Conservation (phyloP, 73 alveolate genomes). For the Stentor coeruleus region DNA sequence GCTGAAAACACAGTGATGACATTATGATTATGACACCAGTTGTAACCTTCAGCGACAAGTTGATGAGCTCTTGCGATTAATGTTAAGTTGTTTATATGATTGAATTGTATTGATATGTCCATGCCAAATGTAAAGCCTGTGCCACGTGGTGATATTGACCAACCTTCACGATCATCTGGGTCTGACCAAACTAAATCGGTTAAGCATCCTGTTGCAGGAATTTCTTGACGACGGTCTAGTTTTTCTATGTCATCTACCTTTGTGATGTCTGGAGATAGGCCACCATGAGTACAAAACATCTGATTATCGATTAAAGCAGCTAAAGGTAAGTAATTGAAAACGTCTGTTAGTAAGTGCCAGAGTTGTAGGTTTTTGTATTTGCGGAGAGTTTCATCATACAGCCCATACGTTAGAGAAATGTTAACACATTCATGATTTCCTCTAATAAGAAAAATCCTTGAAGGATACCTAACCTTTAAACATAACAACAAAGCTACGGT, state of each 20-base stretch:
- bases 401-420: conserved; percentile 63
- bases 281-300: conserved; percentile 98
- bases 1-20: conserved; percentile 91
- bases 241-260: conserved; percentile 80
- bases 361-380: conserved; percentile 59
- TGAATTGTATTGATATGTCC: conserved; percentile 45
- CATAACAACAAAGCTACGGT: conserved; percentile 52
- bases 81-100: conserved; percentile 53
- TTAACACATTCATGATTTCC: conserved; percentile 45
- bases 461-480: conserved; percentile 61
- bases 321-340: conserved; percentile 56
- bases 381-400: conserved; percentile 59
- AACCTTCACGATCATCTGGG: conserved; percentile 75
- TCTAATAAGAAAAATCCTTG: conserved; percentile 54
- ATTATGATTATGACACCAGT: conserved; percentile 66
- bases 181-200: conserved; percentile 87
- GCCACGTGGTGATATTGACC: conserved; percentile 62
- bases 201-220: conserved; percentile 78
- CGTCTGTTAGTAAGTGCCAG: conserved; percentile 52
- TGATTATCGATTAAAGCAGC: conserved; percentile 49
- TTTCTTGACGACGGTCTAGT: conserved; percentile 69
- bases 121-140: conserved; percentile 58
- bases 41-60: conserved; percentile 76
- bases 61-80: conserved; percentile 79
- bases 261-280: conserved; percentile 88